Evolutionary conservation across 257 asterid species (phyloP), one percentile per base, ranked within the genome.

Genomic region (Plantago major): DNA sequence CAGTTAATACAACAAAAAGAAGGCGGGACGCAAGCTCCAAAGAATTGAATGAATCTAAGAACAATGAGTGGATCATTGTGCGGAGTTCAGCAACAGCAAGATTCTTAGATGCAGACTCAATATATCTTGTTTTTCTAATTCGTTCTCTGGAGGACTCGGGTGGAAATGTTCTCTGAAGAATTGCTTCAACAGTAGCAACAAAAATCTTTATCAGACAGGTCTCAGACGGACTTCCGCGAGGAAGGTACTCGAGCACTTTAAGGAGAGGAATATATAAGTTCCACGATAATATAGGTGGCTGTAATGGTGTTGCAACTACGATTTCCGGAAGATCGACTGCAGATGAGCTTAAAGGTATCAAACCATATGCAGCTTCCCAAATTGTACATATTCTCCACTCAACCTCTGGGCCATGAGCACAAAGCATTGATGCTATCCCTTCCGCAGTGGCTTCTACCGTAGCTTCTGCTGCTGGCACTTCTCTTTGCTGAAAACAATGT

Each of bases 301-400:
- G 97, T 76, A 92, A 68, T 19, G 99, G 99, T 11, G 97, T 83
- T 30, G 97, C 95, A n/a, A 92, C 97, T 58, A 92, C 62, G 63
- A 89, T 86, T 75, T 92, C 99, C 49, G 99, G 99, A 74, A 92
- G 97, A 74, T 92, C 99, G 43, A 92, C 95, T 19, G 82, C 95
- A 30, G 95, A 89, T 67, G 99, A 92, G 72, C 94, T 83, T 76
- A 92, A 72, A 42, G 99, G 99, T 78, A 92, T 87, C 74, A 92
- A 75, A 51, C 99, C 99, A 72, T 92, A 92, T 55, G 99, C 99
- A 71, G 95, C 99, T 89, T 92, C 99, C 99, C 99, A 92, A 63
- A 92, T 87, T 61, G 99, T 92, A 71, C 99, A 92, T 78, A 92
- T 89, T 73, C 99, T 82, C 97, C 99, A 92, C 73, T 92, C 97